phyloP scores from a whole-genome alignment of 2,329 filamentous ascomycete species.

The Hymenoscyphus albidus region DNA sequence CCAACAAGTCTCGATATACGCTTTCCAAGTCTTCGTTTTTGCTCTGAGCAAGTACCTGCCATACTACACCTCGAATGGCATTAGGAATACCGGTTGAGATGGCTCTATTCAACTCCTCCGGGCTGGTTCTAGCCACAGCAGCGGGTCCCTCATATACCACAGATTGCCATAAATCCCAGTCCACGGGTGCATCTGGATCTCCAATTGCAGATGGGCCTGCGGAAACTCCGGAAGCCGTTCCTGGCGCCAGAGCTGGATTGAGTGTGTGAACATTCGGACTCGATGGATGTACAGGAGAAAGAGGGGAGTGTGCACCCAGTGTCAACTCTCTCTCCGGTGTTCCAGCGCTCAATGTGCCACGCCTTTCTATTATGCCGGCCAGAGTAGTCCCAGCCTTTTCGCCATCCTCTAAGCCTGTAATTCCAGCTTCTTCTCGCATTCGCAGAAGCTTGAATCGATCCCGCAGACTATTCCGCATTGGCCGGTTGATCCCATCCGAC shows the following conservation, averaged over 20 bases:
- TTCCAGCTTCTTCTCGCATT: constrained; percentile 67
- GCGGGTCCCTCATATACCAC: constrained; percentile 92
- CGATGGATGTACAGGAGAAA: constrained; percentile 30
- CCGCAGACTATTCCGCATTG: constrained; percentile 61
- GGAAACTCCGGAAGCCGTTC: constrained; percentile 78
- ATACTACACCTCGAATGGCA: constrained; percentile 95
- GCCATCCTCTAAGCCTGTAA: constrained; percentile 50
- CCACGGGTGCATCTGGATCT: constrained; percentile 69
- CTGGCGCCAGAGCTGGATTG: constrained; percentile 71
- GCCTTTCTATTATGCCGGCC: constrained; percentile 40
- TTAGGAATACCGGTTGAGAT: constrained; percentile 92
- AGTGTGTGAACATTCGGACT: constrained; percentile 57
- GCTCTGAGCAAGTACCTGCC: constrained; percentile 95
- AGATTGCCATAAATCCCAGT: constrained; percentile 97
- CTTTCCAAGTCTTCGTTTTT: constrained; percentile 86
- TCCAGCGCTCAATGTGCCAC: constrained; percentile 43
- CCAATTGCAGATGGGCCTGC: constrained; percentile 67
- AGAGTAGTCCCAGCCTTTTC: constrained; percentile 38
- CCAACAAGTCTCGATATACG: constrained; percentile 78
- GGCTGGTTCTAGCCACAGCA: constrained; percentile 80
- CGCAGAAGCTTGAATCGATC: constrained; percentile 76
- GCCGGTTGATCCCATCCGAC: constrained; percentile 47
- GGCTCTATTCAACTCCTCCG: constrained; percentile 83
- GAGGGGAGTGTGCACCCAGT: constrained; percentile 41
- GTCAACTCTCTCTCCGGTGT: constrained; percentile 29